Percentiles rank a stretch among this genome's conserved stretches.
phyloP scores from a whole-genome alignment of 2,329 filamentous ascomycete genomes.

The Alternaria consortialis region DNA sequence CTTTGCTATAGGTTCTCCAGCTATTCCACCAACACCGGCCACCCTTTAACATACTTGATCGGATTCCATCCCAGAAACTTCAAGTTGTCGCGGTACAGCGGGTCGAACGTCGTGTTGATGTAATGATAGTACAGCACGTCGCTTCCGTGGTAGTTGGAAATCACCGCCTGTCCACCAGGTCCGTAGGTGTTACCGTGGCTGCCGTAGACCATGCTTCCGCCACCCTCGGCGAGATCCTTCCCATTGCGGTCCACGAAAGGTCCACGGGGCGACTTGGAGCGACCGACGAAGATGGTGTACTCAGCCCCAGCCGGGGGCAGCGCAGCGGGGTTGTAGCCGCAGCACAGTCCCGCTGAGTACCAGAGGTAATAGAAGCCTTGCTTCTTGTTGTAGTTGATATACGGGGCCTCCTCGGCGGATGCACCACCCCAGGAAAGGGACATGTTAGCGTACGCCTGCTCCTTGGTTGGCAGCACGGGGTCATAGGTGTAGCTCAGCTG shows the following conservation, averaged over 20 bases:
- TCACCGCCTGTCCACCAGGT: conserved; percentile 30
- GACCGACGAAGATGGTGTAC: conserved; percentile 70
- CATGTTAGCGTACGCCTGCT: conserved; percentile 26
- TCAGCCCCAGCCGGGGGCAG: conserved; percentile 57
- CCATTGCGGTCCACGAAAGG: conserved; percentile 54
- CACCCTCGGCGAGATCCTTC: conserved; percentile 57
- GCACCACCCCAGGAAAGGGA: neutral
- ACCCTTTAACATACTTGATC: neutral
- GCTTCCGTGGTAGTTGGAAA: conserved; percentile 15
- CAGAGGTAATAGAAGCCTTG: conserved; percentile 25
- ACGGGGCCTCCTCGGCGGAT: neutral
- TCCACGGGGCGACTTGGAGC: conserved; percentile 59
- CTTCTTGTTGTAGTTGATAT: conserved; percentile 49
- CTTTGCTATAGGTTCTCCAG: no score
- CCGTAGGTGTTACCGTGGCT: conserved; percentile 56
- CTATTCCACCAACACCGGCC: neutral
- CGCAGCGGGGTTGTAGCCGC: neutral
- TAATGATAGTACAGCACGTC: conserved; percentile 34
- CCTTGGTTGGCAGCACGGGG: conserved; percentile 8
- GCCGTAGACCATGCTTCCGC: conserved; percentile 66
- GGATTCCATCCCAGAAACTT: conserved; percentile 4
- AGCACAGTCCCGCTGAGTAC: neutral
- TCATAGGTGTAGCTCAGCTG: conserved; percentile 13
- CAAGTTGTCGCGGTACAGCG: conserved; percentile 1
- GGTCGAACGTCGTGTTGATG: neutral